Evolutionary conservation across 345 rosid species (phyloP).

Genomic region (Populus pruinosa): DNA sequence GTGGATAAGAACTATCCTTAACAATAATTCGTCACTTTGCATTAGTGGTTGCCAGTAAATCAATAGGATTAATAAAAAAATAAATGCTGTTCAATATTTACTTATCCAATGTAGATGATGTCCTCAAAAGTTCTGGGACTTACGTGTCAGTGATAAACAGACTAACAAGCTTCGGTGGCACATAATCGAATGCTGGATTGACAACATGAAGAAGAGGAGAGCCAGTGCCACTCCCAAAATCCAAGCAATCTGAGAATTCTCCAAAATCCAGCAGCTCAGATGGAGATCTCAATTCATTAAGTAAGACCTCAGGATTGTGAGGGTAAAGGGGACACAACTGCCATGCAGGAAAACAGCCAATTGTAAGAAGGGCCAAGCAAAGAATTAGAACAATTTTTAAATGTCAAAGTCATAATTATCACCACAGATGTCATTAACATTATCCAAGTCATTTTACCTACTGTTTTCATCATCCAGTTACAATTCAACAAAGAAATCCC

Average conservation of each 20-base stretch:
- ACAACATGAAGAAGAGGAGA: constrained; percentile 87
- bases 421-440: neutral
- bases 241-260: constrained; percentile 95
- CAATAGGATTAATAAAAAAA: neutral
- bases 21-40: neutral
- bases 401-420: neutral
- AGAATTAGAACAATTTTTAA: neutral
- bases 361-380: constrained; percentile 1
- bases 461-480: neutral
- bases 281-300: constrained; percentile 95
- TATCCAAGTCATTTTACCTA: neutral
- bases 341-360: constrained; percentile 18
- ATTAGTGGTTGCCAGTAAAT: neutral
- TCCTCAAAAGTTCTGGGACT: constrained; percentile 33
- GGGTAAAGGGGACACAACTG: constrained; percentile 98
- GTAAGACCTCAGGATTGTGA: constrained; percentile 88
- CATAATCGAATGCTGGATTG: constrained; percentile 92
- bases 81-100: neutral
- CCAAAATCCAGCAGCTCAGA: constrained; percentile 94
- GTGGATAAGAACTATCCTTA: neutral
- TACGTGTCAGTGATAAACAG: constrained; percentile 96
- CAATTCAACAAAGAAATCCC: neutral
- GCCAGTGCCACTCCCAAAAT: constrained; percentile 60
- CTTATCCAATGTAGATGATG: neutral
- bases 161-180: constrained; percentile 95